Evolutionary conservation across 331 rosid genomes (phyloP), one percentile per base, ranked within the genome.

Genomic region (Spiraea crenata): DNA sequence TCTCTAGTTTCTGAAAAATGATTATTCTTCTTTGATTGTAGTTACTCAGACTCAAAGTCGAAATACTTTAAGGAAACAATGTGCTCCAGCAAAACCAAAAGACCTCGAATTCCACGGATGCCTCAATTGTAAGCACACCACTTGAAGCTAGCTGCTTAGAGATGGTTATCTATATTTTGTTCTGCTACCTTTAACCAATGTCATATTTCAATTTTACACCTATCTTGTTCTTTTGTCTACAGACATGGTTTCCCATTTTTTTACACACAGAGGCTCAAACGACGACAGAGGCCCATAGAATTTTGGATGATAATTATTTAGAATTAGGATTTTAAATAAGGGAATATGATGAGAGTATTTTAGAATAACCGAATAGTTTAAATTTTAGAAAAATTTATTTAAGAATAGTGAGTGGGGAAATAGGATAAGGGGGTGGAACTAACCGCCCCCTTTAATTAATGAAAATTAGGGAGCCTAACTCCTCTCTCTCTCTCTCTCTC

Each of bases 101-200:
- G 99, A 91, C 99, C 97, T n/a, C 92, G 99, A 17, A 93, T 93
- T 82, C 99, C 99, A 34, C 90, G 97, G 74, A 93, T 93, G 99
- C 99, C 99, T 70, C 97, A 89, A 74, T 75, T 93, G 99, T 93
- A 86, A 87, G 92, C 19, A 41, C 56, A n/a, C n/a, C 78, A 78
- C 56, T 46, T 44, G 15, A 15, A 72, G 41, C 67, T 65, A 19
- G 48, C 9, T 19, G 11, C 42, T 58, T 74, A 62, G 20, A 47
- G 54, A 48, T 59, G 13, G 20, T 64, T 39, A 35, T 19, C 10
- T 34, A 20, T 37, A 41, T 76, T 49, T 15, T 40, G 45, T 76
- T 71, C 62, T 76, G 15, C 38, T 31, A 40, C 49, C 11, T 37
- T n/a, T 45, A 16, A 56, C 66, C 42, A 48, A 52, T 68, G 41